A percentile compares a stretch with the other conserved stretches of the same genome.
These are phyloP conservation scores for Papiliotrema flavescens DNA, from an alignment of 1,284 basidiomycete species.

Conservation along the genomic window DNA sequence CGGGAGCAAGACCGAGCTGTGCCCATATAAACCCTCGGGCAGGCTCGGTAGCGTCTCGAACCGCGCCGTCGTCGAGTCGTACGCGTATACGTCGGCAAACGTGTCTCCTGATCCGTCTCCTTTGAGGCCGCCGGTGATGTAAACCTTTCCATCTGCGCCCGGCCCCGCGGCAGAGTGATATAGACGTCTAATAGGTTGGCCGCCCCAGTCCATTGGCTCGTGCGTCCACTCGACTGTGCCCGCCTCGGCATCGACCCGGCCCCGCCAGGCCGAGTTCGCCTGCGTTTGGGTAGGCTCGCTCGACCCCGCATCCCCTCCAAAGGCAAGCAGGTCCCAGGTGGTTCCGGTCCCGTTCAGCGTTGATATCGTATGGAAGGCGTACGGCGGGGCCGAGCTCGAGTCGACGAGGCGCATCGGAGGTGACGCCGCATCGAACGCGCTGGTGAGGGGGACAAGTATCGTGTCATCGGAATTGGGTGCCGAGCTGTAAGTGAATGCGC, in stretches of 20 bases:
- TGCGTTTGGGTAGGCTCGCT: constrained; percentile 56
- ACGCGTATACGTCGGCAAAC: constrained; percentile 64
- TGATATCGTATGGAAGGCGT: constrained; percentile 77
- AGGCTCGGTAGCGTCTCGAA: constrained; percentile 61
- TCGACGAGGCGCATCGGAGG: constrained; percentile 59
- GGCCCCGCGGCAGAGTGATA: constrained; percentile 62
- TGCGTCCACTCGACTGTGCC: constrained; percentile 28
- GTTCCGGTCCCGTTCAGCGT: constrained; percentile 14
- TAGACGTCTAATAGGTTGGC: constrained; percentile 67
- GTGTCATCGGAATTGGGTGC: constrained; percentile 69
- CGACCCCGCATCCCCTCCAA: constrained; percentile 69
- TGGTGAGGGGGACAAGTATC: constrained; percentile 62
- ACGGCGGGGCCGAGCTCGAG: constrained; percentile 57
- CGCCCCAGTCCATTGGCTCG: constrained; percentile 58
- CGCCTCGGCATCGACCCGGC: neutral
- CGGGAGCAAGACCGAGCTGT: constrained; percentile 61
- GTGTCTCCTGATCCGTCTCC: constrained; percentile 67
- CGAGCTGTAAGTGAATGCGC: constrained; percentile 65
- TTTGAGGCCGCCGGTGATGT: constrained; percentile 69
- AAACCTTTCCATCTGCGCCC: constrained; percentile 53
- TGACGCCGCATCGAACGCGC: constrained; percentile 57
- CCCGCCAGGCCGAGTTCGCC: constrained; percentile 60
- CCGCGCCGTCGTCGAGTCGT: constrained; percentile 52
- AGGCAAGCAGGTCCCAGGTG: constrained; percentile 54
- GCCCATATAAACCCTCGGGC: constrained; percentile 67